A percentile compares a stretch with the other conserved stretches of the same genome.
These are phyloP conservation scores for Neopestalotiopsis sp. DNA, from an alignment of 2,329 filamentous ascomycete species.

Conservation along the genomic window DNA sequence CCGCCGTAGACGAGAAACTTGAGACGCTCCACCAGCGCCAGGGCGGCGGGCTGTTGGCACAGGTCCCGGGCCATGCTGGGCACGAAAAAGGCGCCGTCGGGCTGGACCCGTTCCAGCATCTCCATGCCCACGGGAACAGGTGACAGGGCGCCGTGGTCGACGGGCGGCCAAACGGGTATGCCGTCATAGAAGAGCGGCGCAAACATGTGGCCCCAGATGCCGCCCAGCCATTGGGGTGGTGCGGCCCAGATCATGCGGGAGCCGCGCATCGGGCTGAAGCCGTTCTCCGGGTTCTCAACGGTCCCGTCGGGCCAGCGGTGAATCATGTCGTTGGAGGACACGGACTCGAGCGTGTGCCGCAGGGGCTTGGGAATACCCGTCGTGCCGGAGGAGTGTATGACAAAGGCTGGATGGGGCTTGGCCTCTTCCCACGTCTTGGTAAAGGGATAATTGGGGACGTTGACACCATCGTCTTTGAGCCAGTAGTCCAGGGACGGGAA, in stretches of 20 bases:
- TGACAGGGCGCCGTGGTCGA: neutral
- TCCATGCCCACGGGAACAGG: neutral
- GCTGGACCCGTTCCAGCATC: constrained; percentile 4
- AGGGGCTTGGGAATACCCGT: constrained; percentile 13
- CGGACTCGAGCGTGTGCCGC: neutral
- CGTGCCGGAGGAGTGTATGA: constrained; percentile 20
- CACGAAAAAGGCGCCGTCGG: constrained; percentile 9
- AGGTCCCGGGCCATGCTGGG: neutral
- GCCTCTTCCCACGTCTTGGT: constrained; percentile 18
- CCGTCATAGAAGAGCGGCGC: constrained; percentile 15
- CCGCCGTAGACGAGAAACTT: constrained; percentile 5
- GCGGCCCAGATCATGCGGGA: constrained; percentile 8
- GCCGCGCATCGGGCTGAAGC: neutral
- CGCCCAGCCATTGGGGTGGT: constrained; percentile 18
- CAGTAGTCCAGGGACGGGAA: constrained; percentile 13
- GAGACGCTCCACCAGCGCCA: neutral
- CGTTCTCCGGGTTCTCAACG: constrained; percentile 12
- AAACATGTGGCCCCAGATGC: neutral
- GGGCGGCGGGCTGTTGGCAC: neutral
- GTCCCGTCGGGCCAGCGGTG: constrained; percentile 5
- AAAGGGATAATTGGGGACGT: constrained; percentile 12
- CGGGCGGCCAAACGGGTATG: constrained; percentile 6
- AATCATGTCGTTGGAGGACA: neutral
- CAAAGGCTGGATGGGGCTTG: neutral
- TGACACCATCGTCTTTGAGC: neutral